Evolutionary conservation across 352 stramenopile species (phyloP), one percentile per base, ranked within the genome.

Genomic region (Pythium insidiosum): DNA sequence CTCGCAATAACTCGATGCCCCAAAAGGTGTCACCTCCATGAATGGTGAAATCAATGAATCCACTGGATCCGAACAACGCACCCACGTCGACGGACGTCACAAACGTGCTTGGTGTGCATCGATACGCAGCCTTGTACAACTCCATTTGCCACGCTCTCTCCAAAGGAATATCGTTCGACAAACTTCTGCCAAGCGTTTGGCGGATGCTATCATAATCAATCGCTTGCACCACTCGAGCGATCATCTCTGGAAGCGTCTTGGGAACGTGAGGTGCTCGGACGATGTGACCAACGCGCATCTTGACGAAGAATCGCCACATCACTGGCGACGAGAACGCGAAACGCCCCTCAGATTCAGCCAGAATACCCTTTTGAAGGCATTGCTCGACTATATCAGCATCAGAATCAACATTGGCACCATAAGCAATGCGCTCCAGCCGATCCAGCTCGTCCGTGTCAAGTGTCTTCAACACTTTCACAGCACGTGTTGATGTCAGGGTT

Each of bases 111-210:
- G 47, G 48, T 38, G 48, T 58, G 11, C 31, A 58, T 7, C 41
- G 48, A 44, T 58, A 53, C 15, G 38, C 15, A 19, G 48, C 25
- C 22, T 63, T 63, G 33, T 53, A 63, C 21, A 63, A 54, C 42
- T 57, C 54, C 42, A 63, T 45, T 49, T 62, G 47, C 41, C 47
- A 62, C 11, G 40, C 47, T 52, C 22, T 45, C 22, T 62, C 53
- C 18, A 53, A 25, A 5, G 50, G 43, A n/a, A n/a, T n/a, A n/a
- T n/a, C n/a, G n/a, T n/a, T n/a, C n/a, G n/a, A n/a, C n/a, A n/a
- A n/a, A n/a, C n/a, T 38, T 51, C 30, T 26, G 15, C 13, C 23
- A n/a, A 45, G 30, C 3, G 15, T 42, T 15, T 43, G 6, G 25
- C 28, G 31, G 23, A 58, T 58, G 43, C 19, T 30, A 13, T 58